Evolutionary conservation across 306 rosid genomes (phyloP).

Genomic region (Quercus agrifolia): DNA sequence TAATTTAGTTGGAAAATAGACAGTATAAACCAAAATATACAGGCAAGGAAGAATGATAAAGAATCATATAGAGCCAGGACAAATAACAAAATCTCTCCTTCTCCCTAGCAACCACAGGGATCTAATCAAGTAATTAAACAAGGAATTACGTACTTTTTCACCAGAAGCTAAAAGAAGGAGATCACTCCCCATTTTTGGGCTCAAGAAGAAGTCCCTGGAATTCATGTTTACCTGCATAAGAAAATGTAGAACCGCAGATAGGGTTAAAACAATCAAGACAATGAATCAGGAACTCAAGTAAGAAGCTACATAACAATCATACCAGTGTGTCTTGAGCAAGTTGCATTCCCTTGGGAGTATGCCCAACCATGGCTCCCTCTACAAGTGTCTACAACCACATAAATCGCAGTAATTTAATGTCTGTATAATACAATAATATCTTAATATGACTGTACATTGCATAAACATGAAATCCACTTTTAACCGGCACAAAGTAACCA

Average conservation of each 20-base stretch:
- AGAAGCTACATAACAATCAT: conserved; percentile 25
- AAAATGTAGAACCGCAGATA: conserved; percentile 5
- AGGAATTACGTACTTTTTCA: conserved; percentile 62
- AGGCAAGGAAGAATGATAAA: neutral
- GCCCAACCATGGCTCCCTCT: conserved; percentile 88
- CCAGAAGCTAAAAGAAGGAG: conserved; percentile 78
- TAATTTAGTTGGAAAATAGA: conserved; percentile 2
- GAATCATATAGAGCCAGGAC: neutral
- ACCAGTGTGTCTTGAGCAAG: conserved; percentile 79
- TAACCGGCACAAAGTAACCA: neutral
- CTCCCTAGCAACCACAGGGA: conserved; percentile 11
- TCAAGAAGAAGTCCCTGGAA: conserved; percentile 54
- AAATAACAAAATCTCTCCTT: neutral
- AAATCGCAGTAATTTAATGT: conserved; percentile 21
- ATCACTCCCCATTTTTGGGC: conserved; percentile 47
- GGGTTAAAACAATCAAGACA: conserved; percentile 5
- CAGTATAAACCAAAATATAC: conserved; percentile 11
- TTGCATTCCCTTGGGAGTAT: conserved; percentile 90
- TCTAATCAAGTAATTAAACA: neutral
- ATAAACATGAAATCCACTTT: neutral
- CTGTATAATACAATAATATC: neutral
- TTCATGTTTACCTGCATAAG: conserved; percentile 57
- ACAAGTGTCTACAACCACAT: conserved; percentile 61
- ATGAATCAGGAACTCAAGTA: conserved; percentile 6
- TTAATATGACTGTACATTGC: neutral